Evolutionary conservation across 805 yeast species (phyloP), one percentile per base, ranked within the genome.

Genomic region (Diddensiella santjacobensis): DNA sequence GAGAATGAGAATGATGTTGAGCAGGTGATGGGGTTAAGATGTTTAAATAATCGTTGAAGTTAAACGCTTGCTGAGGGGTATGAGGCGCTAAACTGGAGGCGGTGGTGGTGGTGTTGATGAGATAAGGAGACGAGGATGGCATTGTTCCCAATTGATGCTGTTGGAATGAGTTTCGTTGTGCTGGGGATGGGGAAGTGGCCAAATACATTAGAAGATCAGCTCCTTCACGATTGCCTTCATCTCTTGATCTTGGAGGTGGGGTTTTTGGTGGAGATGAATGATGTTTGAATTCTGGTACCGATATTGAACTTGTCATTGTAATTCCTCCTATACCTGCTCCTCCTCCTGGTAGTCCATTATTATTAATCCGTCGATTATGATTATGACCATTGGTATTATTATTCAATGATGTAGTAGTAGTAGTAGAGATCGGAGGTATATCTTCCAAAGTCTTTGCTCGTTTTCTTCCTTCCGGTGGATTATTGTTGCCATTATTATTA

Each of bases 141-240:
- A 40, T 8, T 11, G 18, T n/a, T 13, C 22, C 15, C 18, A 40
- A 24, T 17, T 6, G 51, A 26, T 44, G 43, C 22, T 47, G 48
- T 39, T 22, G 45, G 13, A 40, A 42, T n/a, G 58, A 39, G 30
- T 59, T 45, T 11, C 47, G 60, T 49, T 63, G 64, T 5, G 79
- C 78, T 1, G 85, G 85, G 0, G 86, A 78, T 1, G 96, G 96
- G 5, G 93, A 84, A 4, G 90, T 84, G 1, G 96, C 95, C 56
- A 87, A 70, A 64, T 79, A 87, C 79, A 87, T 77, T 52, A 87
- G 73, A 52, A 87, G 68, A 62, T 84, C 91, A 1, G 95, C 96
- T 11, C 95, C 96, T 65, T 85, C 93, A 42, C 71, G 30, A 31
- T 50, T 50, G 5, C 42, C 30, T 4, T 23, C 40, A 42, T 50